Evolutionary conservation across 176 grass and related monocot genomes (phyloP).

Genomic region (Aegilops umbellulata): DNA sequence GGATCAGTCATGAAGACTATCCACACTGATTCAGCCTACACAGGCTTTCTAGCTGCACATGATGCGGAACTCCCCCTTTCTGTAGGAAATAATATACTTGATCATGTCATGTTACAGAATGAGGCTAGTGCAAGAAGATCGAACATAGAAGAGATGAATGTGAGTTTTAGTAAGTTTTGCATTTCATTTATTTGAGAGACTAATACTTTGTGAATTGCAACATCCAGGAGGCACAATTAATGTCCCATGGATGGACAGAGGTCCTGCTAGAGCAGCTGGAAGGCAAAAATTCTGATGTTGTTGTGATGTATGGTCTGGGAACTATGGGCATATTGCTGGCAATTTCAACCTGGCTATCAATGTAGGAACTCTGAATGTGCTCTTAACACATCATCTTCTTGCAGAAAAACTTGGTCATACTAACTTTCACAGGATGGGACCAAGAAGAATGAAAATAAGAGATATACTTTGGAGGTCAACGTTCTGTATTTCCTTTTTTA

Average conservation of each 20-base stretch:
- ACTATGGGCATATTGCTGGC: constrained; percentile 72
- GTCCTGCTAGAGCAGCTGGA: constrained; percentile 51
- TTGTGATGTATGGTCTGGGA: constrained; percentile 75
- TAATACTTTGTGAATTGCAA: constrained; percentile 47
- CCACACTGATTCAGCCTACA: constrained; percentile 79
- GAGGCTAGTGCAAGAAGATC: constrained; percentile 38
- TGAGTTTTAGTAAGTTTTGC: constrained; percentile 27
- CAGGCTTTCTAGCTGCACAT: constrained; percentile 47
- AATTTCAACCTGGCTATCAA: constrained; percentile 80
- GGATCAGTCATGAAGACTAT: constrained; percentile 99
- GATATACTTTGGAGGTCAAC: constrained; percentile 12
- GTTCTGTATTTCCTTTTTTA: constrained; percentile 10
- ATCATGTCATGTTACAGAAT: constrained; percentile 39
- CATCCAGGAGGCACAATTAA: constrained; percentile 54
- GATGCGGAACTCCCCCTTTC: constrained; percentile 21
- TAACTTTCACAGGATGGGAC: neutral
- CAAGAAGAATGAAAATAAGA: neutral
- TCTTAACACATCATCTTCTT: constrained; percentile 13
- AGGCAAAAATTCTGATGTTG: constrained; percentile 55
- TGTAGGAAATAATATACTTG: constrained; percentile 20
- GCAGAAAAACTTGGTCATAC: constrained; percentile 6
- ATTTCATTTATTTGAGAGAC: constrained; percentile 18
- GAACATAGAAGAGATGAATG: constrained; percentile 43
- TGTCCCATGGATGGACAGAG: constrained; percentile 55
- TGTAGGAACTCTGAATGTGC: constrained; percentile 36